Evolutionary conservation across 1,139 yeast genomes (phyloP), one percentile per base, ranked within the genome.

Genomic region (Arxiozyma slooffiae): DNA sequence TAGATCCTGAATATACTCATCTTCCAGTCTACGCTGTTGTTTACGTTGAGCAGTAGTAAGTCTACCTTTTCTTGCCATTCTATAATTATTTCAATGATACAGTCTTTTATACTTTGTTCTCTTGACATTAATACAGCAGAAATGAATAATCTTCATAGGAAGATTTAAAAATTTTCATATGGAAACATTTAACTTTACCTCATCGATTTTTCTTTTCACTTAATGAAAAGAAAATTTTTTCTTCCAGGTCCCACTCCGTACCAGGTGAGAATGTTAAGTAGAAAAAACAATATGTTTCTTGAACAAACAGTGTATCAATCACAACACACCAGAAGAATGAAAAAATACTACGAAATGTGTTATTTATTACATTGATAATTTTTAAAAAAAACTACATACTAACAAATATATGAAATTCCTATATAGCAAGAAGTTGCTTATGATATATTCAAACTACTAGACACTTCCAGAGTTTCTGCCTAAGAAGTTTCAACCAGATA

Each of bases 1-100:
- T 24, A 85, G 66, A 2, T 66, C 68, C 37, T 68, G 62, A 17
- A 83, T 66, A 34, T 72, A 74, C 24, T 74, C 73, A 40, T 72
- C 73, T 51, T 79, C 82, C 53, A 69, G 61, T 38, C 64, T 59
- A 55, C 76, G 72, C 20, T 52, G 54, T 24, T 63, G 69, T 49
- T 70, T 73, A 58, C 76, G 74, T 55, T 73, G 73, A 23, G 67
- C 59, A 17, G 72, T 67, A 0, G 72, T 67, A n/a, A 64, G 55
- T 50, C 65, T 73, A 38, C 62, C 66, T 51, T 69, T 71, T 57
- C 66, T 73, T 1, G 72, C 76, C 78, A 74, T 74, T n/a, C 26
- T 24, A 8, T 18, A 20, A 38, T n/a, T 14, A 30, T 6, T 30
- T 30, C 7, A 14, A 7, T 30, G 36, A 30, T 11, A 30, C n/a